phyloP scores from a whole-genome alignment of 352 stramenopile genomes.

The Saprolegnia parasitica region DNA sequence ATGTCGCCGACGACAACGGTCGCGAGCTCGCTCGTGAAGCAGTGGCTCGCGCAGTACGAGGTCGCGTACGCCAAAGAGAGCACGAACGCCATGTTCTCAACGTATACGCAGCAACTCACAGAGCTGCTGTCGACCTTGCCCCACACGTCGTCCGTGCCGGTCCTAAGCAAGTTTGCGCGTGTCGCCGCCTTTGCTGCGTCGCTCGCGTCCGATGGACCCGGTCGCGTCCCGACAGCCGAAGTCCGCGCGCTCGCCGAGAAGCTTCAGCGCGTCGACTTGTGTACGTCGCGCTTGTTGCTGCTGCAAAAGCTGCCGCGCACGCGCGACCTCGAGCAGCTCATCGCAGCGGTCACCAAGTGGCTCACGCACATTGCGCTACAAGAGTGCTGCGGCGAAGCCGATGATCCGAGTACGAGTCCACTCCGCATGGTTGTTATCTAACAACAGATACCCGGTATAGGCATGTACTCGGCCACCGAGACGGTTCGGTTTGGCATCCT shows the following conservation, averaged over 20 bases:
- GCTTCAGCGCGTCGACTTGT: constrained; percentile 39
- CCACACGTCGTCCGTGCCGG: constrained; percentile 44
- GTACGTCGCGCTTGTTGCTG: constrained; percentile 49
- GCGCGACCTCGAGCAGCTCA: constrained; percentile 39
- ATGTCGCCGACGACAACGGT: constrained; percentile 4
- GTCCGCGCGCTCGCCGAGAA: constrained; percentile 39
- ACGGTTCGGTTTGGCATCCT: constrained; percentile 61
- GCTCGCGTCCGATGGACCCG: constrained; percentile 33
- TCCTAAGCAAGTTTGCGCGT: constrained; percentile 44
- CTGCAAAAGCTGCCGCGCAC: constrained; percentile 68
- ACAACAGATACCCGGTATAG: neutral
- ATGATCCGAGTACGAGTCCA: constrained; percentile 48
- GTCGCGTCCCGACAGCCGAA: constrained; percentile 54
- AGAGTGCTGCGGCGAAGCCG: constrained; percentile 60
- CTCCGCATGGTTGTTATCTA: too few species aligned
- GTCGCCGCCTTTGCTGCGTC: constrained; percentile 48
- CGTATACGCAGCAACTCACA: constrained; percentile 58
- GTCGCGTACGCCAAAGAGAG: constrained; percentile 62
- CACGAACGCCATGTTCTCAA: constrained; percentile 53
- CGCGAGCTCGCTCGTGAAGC: neutral
- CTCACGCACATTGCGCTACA: constrained; percentile 61
- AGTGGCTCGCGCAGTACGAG: constrained; percentile 19
- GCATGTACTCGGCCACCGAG: constrained; percentile 56
- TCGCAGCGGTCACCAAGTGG: constrained; percentile 45
- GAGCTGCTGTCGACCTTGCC: constrained; percentile 61